Base-by-base conservation (phyloP, 2,329 filamentous ascomycete genomes). In the Trichoderma sp. region DNA sequence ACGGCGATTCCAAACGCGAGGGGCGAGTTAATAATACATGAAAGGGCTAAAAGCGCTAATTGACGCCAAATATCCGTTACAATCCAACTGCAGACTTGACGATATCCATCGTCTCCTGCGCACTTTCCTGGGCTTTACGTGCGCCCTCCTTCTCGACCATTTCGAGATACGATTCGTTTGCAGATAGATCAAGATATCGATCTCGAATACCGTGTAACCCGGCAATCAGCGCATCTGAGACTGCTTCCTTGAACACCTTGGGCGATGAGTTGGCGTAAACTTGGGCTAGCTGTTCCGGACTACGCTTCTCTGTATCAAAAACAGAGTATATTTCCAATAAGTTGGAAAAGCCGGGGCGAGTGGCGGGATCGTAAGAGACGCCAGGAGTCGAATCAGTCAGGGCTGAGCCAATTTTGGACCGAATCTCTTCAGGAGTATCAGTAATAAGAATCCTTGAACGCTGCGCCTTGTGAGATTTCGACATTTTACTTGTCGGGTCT, bases 401-500 rank as follows among this genome's bases (percentile, higher is more conserved):
- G 8, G 96, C 93, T 7, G 82, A 80, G 72, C 84, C 88, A 72
- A 98, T 83, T 77, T 97, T 97, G 58, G 80, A 79, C 24, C 81
- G 79, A 71, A 98, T 94, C 3, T 85, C 82, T 0, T 86, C 81
- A 0, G 86, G 81, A 0, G 83, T 79, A 74, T 97, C 92, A 2
- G 91, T 97, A 70, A 99, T 88, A 14, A 96, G 82, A 73, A 99
- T 96, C 21, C 93, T 87, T 8, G 93, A 96, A 61, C 86, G 87
- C 3, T 87, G 84, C 73, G 92, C 88, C 0, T 85, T 77, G 74
- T 93, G 86, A 0, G 94, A 97, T 80, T 99, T 99, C 68, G 94
- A 97, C 96, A 99, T 99, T 78, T 99, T 99, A 64, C 87, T 84
- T 0, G 79, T 81, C 0, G 96, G 95, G 13, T 92, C 83, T 63